Evolutionary conservation across 2,329 filamentous ascomycete species (phyloP), one percentile per base, ranked within the genome.

Genomic region (Monilinia polystroma): DNA sequence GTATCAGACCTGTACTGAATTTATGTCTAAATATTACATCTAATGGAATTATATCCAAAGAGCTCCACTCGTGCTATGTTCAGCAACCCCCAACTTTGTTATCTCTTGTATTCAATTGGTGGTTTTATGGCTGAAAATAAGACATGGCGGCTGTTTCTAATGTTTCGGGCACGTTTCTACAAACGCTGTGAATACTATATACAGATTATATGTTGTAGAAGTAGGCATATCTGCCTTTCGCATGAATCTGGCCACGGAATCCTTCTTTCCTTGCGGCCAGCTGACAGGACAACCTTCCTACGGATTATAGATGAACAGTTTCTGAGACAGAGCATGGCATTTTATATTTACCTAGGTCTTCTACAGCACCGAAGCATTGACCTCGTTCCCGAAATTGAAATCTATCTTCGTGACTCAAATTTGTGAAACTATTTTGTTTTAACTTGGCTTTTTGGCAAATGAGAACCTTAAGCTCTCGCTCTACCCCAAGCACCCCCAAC

Each of bases 111-210:
- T 41, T 41, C 38, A 4, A 41, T 41, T 41, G 11, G 38, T 41
- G 10, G 38, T 41, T 41, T 41, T 18, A 12, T 49, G 43, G 12
- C 43, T n/a, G 43, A 16, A 49, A 23, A 35, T 49, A 35, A 16
- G 8, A 60, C 57, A 49, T 35, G 18, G 57, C 2, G 32, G 29
- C 32, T 16, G 57, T 59, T 49, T 35, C 57, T 60, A 14, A 38
- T 56, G 62, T 64, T 64, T 64, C 51, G 38, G 62, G 29, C 18
- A 43, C 29, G 62, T 64, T 47, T 64, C 62, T 64, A 55, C 26
- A 64, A 54, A 18, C 51, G 62, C 51, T 59, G 5, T 23, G 26
- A 18, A 18, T 47, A 23, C 7, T 20, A 14, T 53, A 59, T 26
- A 45, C 23, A 47, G 38, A 59, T 14, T 18, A 11, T 26, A 38